Conservation (phyloP, 2,329 filamentous ascomycete species). For the Catunica adiposa region DNA sequence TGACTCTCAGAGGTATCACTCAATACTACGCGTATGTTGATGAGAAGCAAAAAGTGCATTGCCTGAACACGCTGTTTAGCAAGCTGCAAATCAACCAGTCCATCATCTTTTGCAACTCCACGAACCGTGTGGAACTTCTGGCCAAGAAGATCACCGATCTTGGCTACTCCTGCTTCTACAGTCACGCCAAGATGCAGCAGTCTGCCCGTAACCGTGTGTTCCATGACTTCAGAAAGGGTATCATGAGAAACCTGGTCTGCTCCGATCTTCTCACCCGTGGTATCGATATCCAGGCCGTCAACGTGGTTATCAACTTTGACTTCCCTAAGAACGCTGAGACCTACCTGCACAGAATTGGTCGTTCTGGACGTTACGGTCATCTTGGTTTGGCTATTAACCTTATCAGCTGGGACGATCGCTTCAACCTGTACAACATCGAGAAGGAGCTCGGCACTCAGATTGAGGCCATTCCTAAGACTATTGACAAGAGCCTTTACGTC, state of each 20-base stretch:
- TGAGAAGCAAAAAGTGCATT: slow-evolving; percentile 98
- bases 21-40: slow-evolving; percentile 99
- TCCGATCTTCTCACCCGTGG: slow-evolving; percentile 93
- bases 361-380: slow-evolving; percentile 92
- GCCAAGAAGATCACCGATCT: slow-evolving; percentile 99
- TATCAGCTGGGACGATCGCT: slow-evolving; percentile 98
- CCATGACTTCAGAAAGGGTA: slow-evolving; percentile 96
- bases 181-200: slow-evolving; percentile 94
- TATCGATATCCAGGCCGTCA: slow-evolving; percentile 98
- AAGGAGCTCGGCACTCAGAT: slow-evolving; percentile 95
- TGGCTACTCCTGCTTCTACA: slow-evolving; percentile 98
- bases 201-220: slow-evolving; percentile 95
- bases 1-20: slow-evolving; percentile 92
- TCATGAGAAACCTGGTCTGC: slow-evolving; percentile 94
- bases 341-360: slow-evolving; percentile 94
- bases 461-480: slow-evolving; percentile 80
- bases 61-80: slow-evolving; percentile 94
- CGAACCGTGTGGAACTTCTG: slow-evolving; percentile 89
- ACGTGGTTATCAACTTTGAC: slow-evolving; percentile 99
- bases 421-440: slow-evolving; percentile 98
- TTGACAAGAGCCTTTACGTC: slow-evolving; percentile 96
- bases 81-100: slow-evolving; percentile 99
- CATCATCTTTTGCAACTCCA: slow-evolving; percentile 99
- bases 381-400: slow-evolving; percentile 95
- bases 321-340: slow-evolving; percentile 99